Conservation (phyloP, 2,329 filamentous ascomycete genomes). For the Penicillium sumatraense region DNA sequence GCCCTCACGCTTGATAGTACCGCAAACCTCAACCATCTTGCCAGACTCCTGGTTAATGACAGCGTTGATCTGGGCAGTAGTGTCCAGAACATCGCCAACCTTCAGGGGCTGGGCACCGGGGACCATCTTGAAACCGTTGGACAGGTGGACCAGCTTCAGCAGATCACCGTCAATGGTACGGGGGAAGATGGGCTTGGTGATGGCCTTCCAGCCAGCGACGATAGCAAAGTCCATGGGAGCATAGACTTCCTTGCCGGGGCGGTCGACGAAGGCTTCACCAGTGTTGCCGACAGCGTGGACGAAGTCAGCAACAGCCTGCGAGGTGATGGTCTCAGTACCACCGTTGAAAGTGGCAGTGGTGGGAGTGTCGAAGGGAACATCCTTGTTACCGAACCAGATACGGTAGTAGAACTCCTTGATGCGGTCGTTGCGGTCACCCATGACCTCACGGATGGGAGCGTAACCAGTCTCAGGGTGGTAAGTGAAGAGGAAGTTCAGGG, state of each 20-base stretch:
- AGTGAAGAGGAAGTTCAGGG: constrained; percentile 83
- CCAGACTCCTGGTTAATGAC: constrained; percentile 98
- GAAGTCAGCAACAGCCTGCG: constrained; percentile 95
- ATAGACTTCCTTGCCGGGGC: constrained; percentile 89
- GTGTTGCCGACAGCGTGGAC: constrained; percentile 99
- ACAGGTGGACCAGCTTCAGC: constrained; percentile 93
- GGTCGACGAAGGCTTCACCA: constrained; percentile 94
- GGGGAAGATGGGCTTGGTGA: constrained; percentile 99
- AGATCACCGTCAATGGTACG: constrained; percentile 94
- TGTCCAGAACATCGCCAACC: constrained; percentile 91
- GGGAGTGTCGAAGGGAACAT: constrained; percentile 79
- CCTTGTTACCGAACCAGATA: constrained; percentile 92
- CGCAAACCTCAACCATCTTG: constrained; percentile 99
- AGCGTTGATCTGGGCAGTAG: constrained; percentile 93
- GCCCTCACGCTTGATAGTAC: constrained; percentile 85
- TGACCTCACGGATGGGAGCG: constrained; percentile 95
- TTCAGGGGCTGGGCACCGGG: constrained; percentile 92
- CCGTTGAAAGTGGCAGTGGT: constrained; percentile 90
- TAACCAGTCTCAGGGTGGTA: constrained; percentile 97
- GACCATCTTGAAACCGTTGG: constrained; percentile 98
- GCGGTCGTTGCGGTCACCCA: constrained; percentile 92
- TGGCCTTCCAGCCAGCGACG: constrained; percentile 98
- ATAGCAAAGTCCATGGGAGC: constrained; percentile 99
- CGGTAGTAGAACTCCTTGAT: constrained; percentile 99
- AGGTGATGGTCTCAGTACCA: constrained; percentile 82